A percentile compares a stretch with the other conserved stretches of the same genome.
Conservation (phyloP, 1,139 yeast genomes). For the Dujonia santamariae region DNA sequence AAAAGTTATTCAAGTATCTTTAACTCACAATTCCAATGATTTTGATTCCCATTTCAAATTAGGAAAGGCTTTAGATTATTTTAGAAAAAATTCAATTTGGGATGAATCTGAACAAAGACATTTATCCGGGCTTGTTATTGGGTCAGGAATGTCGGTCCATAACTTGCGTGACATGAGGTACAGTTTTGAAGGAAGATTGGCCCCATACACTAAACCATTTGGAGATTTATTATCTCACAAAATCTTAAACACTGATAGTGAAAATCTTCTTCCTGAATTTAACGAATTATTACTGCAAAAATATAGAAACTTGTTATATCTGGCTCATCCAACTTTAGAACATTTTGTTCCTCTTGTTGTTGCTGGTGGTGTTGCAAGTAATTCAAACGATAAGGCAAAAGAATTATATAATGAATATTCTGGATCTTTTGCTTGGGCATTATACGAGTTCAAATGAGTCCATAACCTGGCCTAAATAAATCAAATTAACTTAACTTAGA, state of each 20-base stretch:
- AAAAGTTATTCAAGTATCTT: conserved; percentile 56
- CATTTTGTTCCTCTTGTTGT: conserved; percentile 71
- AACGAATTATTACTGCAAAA: conserved; percentile 25
- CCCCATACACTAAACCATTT: conserved; percentile 53
- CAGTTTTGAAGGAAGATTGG: conserved; percentile 18
- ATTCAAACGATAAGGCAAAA: conserved; percentile 27
- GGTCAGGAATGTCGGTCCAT: conserved; percentile 81
- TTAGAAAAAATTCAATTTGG: conserved; percentile 44
- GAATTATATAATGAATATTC: conserved; percentile 45
- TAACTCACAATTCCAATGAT: conserved; percentile 45
- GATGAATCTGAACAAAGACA: conserved; percentile 23
- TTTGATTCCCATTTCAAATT: conserved; percentile 50
- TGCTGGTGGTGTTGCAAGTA: conserved; percentile 56
- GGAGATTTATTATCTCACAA: conserved; percentile 39
- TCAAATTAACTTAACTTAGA: no score
- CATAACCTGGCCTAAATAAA: no score
- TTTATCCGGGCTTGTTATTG: conserved; percentile 48
- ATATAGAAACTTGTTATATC: conserved; percentile 32
- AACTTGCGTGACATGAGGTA: conserved; percentile 56
- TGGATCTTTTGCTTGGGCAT: conserved; percentile 65
- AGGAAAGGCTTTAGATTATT: conserved; percentile 52
- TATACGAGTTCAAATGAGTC: conserved; percentile 53
- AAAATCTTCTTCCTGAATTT: conserved; percentile 23
- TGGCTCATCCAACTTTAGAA: conserved; percentile 73
- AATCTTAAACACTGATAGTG: conserved; percentile 17